Evolutionary conservation across 805 yeast species (phyloP).

Genomic region (Ogataea nakhonphanomensis): DNA sequence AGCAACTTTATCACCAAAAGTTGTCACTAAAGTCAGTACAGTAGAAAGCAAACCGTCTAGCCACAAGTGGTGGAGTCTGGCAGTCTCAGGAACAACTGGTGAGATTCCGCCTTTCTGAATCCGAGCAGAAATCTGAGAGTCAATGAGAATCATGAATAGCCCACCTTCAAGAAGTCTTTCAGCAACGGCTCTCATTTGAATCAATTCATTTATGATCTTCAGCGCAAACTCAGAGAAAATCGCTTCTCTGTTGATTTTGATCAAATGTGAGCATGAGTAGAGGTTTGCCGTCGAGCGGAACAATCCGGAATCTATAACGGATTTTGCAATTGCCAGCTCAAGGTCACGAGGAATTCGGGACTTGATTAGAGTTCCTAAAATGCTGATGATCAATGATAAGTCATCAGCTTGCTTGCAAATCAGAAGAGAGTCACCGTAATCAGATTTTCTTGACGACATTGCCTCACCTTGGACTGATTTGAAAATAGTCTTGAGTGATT

Average conservation of each 20-base stretch:
- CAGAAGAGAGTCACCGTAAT: conserved; percentile 32
- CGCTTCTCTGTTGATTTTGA: conserved; percentile 59
- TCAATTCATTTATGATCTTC: conserved; percentile 65
- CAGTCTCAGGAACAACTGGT: conserved; percentile 47
- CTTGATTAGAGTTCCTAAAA: conserved; percentile 55
- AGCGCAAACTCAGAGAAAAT: conserved; percentile 70
- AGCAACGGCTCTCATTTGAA: conserved; percentile 59
- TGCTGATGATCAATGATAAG: conserved; percentile 55
- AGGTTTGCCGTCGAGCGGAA: conserved; percentile 59
- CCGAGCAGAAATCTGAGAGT: conserved; percentile 65
- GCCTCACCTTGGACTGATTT: conserved; percentile 58
- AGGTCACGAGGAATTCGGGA: conserved; percentile 47
- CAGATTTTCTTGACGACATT: conserved; percentile 37
- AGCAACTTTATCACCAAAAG: conserved; percentile 58
- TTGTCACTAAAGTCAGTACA: conserved; percentile 53
- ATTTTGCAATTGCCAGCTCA: conserved; percentile 46
- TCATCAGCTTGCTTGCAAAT: conserved; percentile 60
- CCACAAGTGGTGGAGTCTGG: conserved; percentile 70
- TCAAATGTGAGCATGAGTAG: conserved; percentile 63
- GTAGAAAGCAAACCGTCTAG: conserved; percentile 76
- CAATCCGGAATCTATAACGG: conserved; percentile 56
- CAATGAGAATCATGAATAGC: conserved; percentile 61
- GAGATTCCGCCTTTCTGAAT: conserved; percentile 65
- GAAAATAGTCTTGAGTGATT: conserved; percentile 59
- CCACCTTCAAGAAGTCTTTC: conserved; percentile 64